Evolutionary conservation across 176 grass and related monocot genomes (phyloP), one percentile per base, ranked within the genome.

Genomic region (Musa beccarii): DNA sequence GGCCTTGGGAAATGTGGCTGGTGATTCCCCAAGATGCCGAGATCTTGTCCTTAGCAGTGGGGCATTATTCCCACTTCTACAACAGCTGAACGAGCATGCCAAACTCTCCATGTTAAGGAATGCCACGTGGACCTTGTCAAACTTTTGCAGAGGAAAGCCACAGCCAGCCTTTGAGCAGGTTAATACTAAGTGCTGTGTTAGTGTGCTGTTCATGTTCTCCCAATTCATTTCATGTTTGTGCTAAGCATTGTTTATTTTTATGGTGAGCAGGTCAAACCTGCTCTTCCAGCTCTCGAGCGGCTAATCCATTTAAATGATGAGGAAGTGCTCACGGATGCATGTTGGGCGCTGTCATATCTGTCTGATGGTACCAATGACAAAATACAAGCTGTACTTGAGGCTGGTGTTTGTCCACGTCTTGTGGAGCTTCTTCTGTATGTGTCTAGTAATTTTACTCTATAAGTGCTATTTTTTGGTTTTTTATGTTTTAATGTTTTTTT

Each of bases 361-460:
- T 96, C 93, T 59, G 93, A 96, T 69, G 93, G 93, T 63, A 96
- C 89, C 63, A 96, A 96, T 54, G 93, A 96, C 83, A 96, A 96
- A 81, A 96, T 96, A 67, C 93, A 96, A 76, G 73, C 87, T 79
- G 93, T 96, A 53, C 87, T 96, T 79, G 93, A 92, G 51, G 85
- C 93, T 59, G 93, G 87, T 9, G 93, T 96, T 22, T 92, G 89
- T 53, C 93, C 87, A 54, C 74, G 90, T 71, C 93, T 96, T 81
- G 85, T 96, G 63, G 93, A 96, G 63, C 93, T 96, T 82, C 79
- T 96, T 28, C 83, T 88, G 93, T 96, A 82, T 84, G 87, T 70
- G 4, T 70, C 72, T 52, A 19, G 4, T 28, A 53, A 67, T 25
- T 77, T 75, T 49, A 17, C 51, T 0, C 8, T 73, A 29, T 78